A percentile compares a stretch with the other conserved stretches of the same genome.
phyloP scores from a whole-genome alignment of 805 yeast genomes.

The Limtongozyma cylindracea region DNA sequence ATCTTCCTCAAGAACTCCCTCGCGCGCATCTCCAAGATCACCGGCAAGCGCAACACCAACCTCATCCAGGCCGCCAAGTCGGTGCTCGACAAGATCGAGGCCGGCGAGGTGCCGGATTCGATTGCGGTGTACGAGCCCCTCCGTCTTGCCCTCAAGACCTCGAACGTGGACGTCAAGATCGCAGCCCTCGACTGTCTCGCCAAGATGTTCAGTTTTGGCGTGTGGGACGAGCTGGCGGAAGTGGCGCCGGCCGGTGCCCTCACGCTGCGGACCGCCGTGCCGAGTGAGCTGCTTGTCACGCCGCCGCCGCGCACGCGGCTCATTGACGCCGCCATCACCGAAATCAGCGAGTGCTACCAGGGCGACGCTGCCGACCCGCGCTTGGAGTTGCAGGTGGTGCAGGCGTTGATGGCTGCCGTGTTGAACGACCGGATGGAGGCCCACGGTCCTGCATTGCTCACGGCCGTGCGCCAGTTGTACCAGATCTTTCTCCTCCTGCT shows the following conservation, averaged over 20 bases:
- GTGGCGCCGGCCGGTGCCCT: no score
- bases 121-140: constrained; percentile 54
- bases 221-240: constrained; percentile 27
- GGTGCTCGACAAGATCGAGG: constrained; percentile 50
- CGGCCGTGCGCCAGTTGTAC: constrained; percentile 83
- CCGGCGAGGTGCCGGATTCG: constrained; percentile 38
- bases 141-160: constrained; percentile 46
- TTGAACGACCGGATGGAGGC: constrained; percentile 65
- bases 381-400: constrained; percentile 77
- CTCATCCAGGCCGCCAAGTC: constrained; percentile 78
- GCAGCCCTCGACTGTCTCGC: constrained; percentile 69
- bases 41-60: constrained; percentile 5
- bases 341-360: constrained; percentile 64
- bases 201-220: constrained; percentile 69
- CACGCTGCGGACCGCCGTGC: no score
- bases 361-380: constrained; percentile 83
- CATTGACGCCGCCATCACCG: constrained; percentile 65
- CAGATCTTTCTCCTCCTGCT: constrained; percentile 74
- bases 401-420: constrained; percentile 77
- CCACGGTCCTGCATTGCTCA: constrained; percentile 72
- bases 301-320: constrained; percentile 26
- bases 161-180: constrained; percentile 36
- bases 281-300: no score
- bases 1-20: not conserved
- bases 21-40: not conserved